Conservation (phyloP, 139 green algal species). For the Volvox reticuliferus region DNA sequence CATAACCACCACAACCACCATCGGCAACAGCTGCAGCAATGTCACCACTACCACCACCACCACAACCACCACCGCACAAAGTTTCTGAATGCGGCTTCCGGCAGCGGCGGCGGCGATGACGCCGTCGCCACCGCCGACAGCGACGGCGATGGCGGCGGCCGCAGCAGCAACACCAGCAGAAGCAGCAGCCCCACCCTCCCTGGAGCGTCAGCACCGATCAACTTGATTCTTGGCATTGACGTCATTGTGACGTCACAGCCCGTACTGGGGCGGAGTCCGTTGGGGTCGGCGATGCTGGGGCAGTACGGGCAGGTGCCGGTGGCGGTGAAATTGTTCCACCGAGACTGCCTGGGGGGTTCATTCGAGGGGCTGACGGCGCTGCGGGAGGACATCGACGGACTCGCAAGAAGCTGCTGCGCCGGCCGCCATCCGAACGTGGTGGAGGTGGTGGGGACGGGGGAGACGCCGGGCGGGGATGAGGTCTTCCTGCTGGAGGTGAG, state of each 20-base stretch:
- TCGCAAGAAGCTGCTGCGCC: neutral
- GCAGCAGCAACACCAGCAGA: neutral
- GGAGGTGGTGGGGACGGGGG: neutral
- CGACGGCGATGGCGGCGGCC: no score
- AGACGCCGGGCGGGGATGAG: neutral
- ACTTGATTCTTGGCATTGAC: neutral
- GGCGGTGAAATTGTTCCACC: neutral
- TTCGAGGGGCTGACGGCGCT: neutral
- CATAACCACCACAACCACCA: neutral
- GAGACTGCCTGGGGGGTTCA: neutral
- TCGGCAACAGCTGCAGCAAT: neutral
- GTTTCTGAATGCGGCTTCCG: neutral
- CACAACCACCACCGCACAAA: neutral
- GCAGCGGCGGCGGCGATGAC: neutral
- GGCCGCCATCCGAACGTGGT: neutral
- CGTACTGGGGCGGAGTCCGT: neutral
- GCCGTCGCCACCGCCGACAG: no score
- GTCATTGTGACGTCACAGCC: neutral
- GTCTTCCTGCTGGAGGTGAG: constrained; percentile 4
- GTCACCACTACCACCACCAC: neutral
- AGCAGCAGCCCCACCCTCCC: no score
- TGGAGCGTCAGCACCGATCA: neutral
- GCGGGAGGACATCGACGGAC: neutral
- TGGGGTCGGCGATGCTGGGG: neutral
- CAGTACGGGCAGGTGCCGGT: neutral